Evolutionary conservation across 2,329 filamentous ascomycete genomes (phyloP).

Genomic region (Phialophora verrucosa): DNA sequence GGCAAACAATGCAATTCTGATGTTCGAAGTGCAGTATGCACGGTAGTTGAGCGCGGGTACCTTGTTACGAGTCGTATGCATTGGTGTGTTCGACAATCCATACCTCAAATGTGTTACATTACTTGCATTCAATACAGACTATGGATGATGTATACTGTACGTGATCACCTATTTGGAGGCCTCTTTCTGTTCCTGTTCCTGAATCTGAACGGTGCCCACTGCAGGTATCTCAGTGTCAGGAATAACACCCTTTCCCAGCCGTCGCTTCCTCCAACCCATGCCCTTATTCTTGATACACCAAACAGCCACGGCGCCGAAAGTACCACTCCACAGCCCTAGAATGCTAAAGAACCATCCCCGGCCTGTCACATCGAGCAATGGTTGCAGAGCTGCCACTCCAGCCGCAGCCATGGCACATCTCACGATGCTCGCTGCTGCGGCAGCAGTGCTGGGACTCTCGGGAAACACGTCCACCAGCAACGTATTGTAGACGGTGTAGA

Average conservation of each 20-base stretch:
- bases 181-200: neutral
- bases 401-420: constrained; percentile 47
- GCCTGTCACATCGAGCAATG: constrained; percentile 44
- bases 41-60: too few species aligned
- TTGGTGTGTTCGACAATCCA: too few species aligned
- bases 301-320: constrained; percentile 18
- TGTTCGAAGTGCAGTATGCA: too few species aligned
- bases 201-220: neutral
- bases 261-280: constrained; percentile 24
- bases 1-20: too few species aligned
- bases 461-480: constrained; percentile 49
- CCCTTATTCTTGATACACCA: constrained; percentile 26
- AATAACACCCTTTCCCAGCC: neutral
- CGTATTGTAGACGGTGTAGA: constrained; percentile 46
- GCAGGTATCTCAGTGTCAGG: neutral
- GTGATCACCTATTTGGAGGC: neutral
- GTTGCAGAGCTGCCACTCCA: constrained; percentile 44
- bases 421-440: constrained; percentile 48
- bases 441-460: constrained; percentile 46
- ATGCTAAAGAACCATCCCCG: constrained; percentile 44
- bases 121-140: too few species aligned
- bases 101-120: too few species aligned
- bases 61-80: too few species aligned
- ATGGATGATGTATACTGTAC: too few species aligned
- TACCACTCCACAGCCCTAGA: constrained; percentile 33